Base-by-base conservation (phyloP, 2,329 filamentous ascomycete species). In the Atkinsonella hypoxylon region DNA sequence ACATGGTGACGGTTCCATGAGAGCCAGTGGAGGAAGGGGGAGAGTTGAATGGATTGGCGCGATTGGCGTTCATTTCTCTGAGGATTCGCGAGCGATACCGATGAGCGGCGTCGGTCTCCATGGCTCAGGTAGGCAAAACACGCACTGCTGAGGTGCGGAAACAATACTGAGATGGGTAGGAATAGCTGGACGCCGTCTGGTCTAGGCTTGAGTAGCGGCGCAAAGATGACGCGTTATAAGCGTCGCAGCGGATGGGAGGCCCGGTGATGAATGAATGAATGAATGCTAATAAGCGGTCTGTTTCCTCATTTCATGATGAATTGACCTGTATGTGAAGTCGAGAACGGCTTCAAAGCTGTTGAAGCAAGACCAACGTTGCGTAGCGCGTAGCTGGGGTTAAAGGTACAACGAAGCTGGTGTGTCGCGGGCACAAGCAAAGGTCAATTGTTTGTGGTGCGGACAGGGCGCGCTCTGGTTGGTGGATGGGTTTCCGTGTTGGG, bases 1-100 rank as follows among this genome's bases (percentile, higher is more conserved):
- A 77, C 48, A 72, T 60, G 44, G 75, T 79, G 55, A 79, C 69
- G 54, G 75, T 77, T 61, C 76, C 76, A 63, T 78, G 76, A 48
- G 74, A 76, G 50, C 76, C 76, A 31, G 76, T 79, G 7, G 76
- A 79, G 7, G 76, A 78, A 18, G 76, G 76, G 5, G 77, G 77
- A 18, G 76, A 79, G 64, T 76, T 77, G 66, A 78, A 79, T 6
- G 76, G 76, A 61, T 79, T 76, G 53, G 76, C 69, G 62, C 71
- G 69, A 63, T 74, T 71, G 55, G 71, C 66, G 46, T 73, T 70
- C 72, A 76, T 75, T 65, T 76, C 74, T 63, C 74, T 70, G 58
- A 73, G 66, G 54, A 73, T 71, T 57, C 70, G 70, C 59, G 70
- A 73, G 58, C 69, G 70, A 65, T 71, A 73, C 58, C 69, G 67